These are phyloP conservation scores for Neurospora pannonica DNA, from an alignment of 495 filamentous ascomycete species.

Conservation along the genomic window DNA sequence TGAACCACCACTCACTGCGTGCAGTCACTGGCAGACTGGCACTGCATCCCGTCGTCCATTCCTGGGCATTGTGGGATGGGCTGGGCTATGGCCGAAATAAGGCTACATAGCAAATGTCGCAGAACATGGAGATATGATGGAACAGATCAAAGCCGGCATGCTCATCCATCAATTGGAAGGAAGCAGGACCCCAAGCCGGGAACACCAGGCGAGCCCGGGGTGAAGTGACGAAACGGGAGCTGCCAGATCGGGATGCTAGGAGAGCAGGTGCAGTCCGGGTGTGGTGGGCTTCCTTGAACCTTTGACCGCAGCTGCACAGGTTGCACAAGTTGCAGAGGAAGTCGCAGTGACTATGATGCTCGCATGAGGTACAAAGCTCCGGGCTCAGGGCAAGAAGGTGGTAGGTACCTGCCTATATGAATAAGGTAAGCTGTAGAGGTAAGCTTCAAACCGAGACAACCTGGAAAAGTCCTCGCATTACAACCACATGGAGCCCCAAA, in stretches of 20 bases:
- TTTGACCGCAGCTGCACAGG: not conserved
- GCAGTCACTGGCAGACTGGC: not conserved
- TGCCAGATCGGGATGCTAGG: constrained; percentile 12
- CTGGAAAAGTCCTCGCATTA: not conserved
- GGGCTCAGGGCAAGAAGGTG: not conserved
- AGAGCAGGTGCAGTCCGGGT: not conserved
- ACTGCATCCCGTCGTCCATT: not conserved
- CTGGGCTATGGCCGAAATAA: not conserved
- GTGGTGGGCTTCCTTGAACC: not conserved
- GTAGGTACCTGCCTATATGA: not conserved
- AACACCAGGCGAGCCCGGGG: constrained; percentile 5
- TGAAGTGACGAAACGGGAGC: constrained; percentile 19
- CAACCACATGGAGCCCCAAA: not conserved
- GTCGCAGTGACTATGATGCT: not conserved
- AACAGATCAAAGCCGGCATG: not conserved
- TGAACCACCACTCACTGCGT: not conserved
- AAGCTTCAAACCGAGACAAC: too few relatives aligned
- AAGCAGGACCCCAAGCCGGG: not conserved
- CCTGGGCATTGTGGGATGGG: not conserved
- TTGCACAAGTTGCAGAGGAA: not conserved
- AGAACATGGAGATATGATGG: not conserved
- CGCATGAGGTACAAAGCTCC: not conserved
- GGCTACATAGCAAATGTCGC: not conserved
- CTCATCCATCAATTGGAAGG: not conserved
- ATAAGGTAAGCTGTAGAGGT: not conserved